phyloP scores from a whole-genome alignment of 257 asterid species.

The Scutellaria galericulata region DNA sequence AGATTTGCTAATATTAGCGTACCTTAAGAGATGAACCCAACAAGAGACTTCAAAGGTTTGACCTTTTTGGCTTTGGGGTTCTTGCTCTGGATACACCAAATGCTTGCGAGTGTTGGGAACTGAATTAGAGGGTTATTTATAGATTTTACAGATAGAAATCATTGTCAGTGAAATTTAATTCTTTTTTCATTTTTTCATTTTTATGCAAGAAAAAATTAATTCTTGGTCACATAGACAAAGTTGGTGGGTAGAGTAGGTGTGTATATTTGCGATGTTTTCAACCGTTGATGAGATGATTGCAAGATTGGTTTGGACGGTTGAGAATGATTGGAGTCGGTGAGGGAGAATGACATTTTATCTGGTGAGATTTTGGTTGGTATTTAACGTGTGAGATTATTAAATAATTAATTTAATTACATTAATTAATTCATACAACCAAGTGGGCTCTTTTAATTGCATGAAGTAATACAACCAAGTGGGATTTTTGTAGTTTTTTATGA shows the following conservation, averaged over 20 bases:
- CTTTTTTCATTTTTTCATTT: no score
- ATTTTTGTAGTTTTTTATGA: no score
- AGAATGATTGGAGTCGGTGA: slow-evolving; percentile 40
- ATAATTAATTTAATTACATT: no score
- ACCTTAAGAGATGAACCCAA: slow-evolving; percentile 37
- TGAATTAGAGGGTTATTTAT: slow-evolving; percentile 40
- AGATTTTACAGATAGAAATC: slow-evolving; percentile 15
- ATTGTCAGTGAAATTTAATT: not conserved
- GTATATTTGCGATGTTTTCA: not conserved
- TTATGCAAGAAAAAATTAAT: not conserved
- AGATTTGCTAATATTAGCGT: slow-evolving; percentile 15
- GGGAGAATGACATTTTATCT: slow-evolving; percentile 32
- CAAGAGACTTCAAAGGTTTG: slow-evolving; percentile 30
- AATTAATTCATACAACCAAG: no score
- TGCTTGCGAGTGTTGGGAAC: slow-evolving; percentile 33
- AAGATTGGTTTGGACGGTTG: slow-evolving; percentile 16
- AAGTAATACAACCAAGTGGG: no score
- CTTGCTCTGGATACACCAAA: slow-evolving; percentile 19
- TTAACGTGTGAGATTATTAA: not conserved
- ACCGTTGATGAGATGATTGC: slow-evolving; percentile 36
- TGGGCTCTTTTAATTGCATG: no score
- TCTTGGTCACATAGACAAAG: slow-evolving; percentile 6
- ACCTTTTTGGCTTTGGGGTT: slow-evolving; percentile 24
- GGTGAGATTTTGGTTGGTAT: slow-evolving; percentile 8
- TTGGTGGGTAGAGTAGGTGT: slow-evolving; percentile 32